A percentile compares a stretch with the other conserved stretches of the same genome.
Evolutionary conservation across 2,329 filamentous ascomycete genomes (phyloP).

Genomic region (Sclerotinia borealis): DNA sequence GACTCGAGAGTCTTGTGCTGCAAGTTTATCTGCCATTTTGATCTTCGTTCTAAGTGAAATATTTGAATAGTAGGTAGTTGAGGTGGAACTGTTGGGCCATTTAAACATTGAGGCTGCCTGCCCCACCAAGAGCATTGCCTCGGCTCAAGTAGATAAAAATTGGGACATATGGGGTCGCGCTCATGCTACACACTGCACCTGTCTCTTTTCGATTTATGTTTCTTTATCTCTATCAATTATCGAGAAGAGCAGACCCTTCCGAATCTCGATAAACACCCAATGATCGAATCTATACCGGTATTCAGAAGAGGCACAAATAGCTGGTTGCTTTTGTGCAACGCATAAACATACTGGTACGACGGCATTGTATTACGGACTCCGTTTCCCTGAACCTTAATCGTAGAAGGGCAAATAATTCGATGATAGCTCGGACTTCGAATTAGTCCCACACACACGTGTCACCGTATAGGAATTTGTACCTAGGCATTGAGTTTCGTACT

Average conservation of each 20-base stretch:
- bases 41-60: not conserved
- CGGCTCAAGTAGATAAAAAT: not conserved
- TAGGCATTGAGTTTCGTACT: not conserved
- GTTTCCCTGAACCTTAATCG: not conserved
- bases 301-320: no score
- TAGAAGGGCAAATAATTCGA: not conserved
- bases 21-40: constrained; percentile 52
- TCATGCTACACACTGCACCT: no score
- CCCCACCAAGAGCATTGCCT: not conserved
- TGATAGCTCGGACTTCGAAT: not conserved
- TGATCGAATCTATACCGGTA: no score
- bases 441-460: not conserved
- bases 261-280: no score
- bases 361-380: not conserved
- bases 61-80: not conserved
- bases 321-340: not conserved
- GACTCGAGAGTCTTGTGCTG: constrained; percentile 59
- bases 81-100: not conserved
- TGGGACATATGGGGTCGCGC: no score
- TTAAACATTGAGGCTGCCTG: constrained; percentile 4
- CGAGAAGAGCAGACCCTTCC: no score
- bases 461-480: not conserved
- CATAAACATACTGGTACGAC: not conserved
- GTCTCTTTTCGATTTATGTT: no score
- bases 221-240: no score